Evolutionary conservation across 257 asterid genomes (phyloP), one percentile per base, ranked within the genome.

Genomic region (Solanum chilense): DNA sequence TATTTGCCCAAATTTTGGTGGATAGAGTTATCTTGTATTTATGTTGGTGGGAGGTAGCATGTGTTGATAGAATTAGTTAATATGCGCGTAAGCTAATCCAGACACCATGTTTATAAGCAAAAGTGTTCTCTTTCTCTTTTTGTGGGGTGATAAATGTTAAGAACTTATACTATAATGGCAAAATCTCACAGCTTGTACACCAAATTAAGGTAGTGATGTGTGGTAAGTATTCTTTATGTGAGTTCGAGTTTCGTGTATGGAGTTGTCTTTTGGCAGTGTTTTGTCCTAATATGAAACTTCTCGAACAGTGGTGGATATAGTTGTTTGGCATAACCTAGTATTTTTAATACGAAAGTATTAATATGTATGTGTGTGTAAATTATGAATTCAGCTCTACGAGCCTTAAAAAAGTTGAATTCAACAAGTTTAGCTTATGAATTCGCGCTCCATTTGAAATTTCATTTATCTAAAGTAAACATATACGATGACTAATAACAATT

Each of bases 191-290:
- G 4, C 75, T 29, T 69, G 41, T 69, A 69, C 75, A 69, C 0
- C 74, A 27, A 25, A 27, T 64, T 12, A 66, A 25, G 39, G 0
- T 69, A 14, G 23, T 69, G 41, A 29, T 69, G 41, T 6, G 41
- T 69, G 23, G 23, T 1, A 69, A 69, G 39, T 69, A 27, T 33
- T 69, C 0, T 69, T 33, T 11, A 6, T 1, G 18, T 7, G 12
- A 33, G 23, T 69, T 69, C 23, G 9, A 69, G 75, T 29, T 69
- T 29, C 6, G 23, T 3, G 12, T 29, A 69, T 69, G 1, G 3
- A 29, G 23, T 29, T 16, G 12, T 29, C 23, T 69, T 69, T 69
- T 29, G 23, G 0, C 0, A 3, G 23, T 10, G 23, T 0, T 13
- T 27, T 68, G 6, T 12, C 6, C 9, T 0, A 6, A 27, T 27